Evolutionary conservation across 2,329 filamentous ascomycete genomes (phyloP).

Genomic region (Neofusicoccum sp.): DNA sequence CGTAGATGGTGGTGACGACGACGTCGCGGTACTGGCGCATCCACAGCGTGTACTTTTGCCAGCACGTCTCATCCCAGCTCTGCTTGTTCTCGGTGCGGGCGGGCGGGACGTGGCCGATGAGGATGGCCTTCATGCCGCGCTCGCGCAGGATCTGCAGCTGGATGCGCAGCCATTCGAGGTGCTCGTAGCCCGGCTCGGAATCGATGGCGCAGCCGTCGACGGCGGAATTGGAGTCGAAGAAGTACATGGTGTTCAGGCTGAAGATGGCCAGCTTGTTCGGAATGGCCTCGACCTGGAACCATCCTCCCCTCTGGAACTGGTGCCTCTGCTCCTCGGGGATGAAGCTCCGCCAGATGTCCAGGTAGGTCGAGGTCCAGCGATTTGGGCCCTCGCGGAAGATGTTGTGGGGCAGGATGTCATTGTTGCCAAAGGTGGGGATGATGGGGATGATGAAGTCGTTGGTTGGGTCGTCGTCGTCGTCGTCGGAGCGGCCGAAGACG

Average conservation of each 20-base stretch:
- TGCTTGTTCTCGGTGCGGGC: conserved; percentile 82
- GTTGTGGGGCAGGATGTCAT: conserved; percentile 96
- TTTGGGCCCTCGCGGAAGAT: conserved; percentile 87
- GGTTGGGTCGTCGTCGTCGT: conserved; percentile 51
- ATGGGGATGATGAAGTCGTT: conserved; percentile 73
- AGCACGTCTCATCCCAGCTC: conserved; percentile 95
- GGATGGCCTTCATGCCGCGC: conserved; percentile 88
- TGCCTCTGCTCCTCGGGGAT: conserved; percentile 93
- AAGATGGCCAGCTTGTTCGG: conserved; percentile 84
- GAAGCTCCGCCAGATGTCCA: conserved; percentile 79
- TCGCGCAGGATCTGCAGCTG: conserved; percentile 83
- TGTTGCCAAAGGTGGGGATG: conserved; percentile 91
- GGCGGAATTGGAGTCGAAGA: conserved; percentile 90
- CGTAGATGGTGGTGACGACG: conserved; percentile 76
- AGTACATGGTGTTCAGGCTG: conserved; percentile 95
- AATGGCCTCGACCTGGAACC: conserved; percentile 93
- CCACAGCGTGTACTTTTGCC: conserved; percentile 97
- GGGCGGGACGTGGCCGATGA: conserved; percentile 93
- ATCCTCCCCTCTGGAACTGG: conserved; percentile 88
- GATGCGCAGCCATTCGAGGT: conserved; percentile 93
- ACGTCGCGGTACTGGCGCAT: conserved; percentile 88
- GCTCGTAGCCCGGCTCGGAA: conserved; percentile 85
- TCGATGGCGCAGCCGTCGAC: conserved; percentile 83
- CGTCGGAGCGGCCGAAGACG: conserved; percentile 64
- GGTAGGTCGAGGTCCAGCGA: conserved; percentile 76